These are phyloP conservation scores for Castanea mollissima DNA, from an alignment of 306 rosid species.

Conservation along the genomic window DNA sequence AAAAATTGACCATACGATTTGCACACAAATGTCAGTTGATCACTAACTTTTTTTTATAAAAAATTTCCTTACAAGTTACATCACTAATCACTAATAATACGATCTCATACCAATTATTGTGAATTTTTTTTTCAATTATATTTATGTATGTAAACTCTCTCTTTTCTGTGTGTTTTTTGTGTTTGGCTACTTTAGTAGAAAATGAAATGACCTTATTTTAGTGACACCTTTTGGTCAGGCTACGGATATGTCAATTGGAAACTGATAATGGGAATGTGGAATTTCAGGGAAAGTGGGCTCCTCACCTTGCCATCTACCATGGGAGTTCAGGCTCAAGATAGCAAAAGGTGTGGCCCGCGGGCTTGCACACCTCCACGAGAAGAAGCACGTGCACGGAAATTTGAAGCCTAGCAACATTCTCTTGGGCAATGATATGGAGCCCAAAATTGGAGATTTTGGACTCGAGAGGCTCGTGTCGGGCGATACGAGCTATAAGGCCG, in stretches of 20 bases:
- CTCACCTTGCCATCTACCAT: conserved; percentile 93
- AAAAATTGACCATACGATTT: too few species aligned
- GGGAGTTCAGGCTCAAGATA: conserved; percentile 82
- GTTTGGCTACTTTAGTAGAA: background rate
- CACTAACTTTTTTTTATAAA: too few species aligned
- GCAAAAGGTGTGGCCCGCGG: conserved; percentile 97
- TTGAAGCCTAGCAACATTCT: conserved; percentile 87
- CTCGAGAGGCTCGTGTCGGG: conserved; percentile 70
- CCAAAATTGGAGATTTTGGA: conserved; percentile 88
- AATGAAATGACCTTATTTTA: background rate
- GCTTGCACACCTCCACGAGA: conserved; percentile 80
- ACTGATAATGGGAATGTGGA: conserved; percentile 7
- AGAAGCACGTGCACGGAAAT: conserved; percentile 95
- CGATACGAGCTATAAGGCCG: conserved; percentile 53
- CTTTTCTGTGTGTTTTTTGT: background rate
- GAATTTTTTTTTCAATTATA: too few species aligned
- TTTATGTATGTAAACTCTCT: too few species aligned
- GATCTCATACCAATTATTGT: too few species aligned
- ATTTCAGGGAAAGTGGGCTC: conserved; percentile 84
- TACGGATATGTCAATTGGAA: background rate
- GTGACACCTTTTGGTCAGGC: background rate
- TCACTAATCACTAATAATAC: background rate
- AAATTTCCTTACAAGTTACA: too few species aligned
- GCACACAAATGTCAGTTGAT: too few species aligned
- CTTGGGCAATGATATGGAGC: conserved; percentile 71